Base-by-base conservation (phyloP, 2,329 filamentous ascomycete species). In the Alternaria sp. region DNA sequence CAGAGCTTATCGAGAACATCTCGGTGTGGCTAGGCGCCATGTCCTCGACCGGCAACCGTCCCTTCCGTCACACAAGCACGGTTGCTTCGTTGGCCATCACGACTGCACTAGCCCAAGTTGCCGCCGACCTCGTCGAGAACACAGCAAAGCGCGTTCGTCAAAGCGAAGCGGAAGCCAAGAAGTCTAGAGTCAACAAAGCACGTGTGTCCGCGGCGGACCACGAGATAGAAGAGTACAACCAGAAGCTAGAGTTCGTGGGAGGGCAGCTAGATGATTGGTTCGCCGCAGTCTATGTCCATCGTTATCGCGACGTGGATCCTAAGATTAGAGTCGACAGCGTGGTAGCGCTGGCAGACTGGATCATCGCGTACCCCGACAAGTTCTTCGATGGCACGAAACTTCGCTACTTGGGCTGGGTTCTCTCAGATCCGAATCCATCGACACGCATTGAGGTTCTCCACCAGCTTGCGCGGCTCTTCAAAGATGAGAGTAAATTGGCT, bases 51-150 rank as follows among this genome's bases (percentile, higher is more conserved):
- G 87, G 89, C 5, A 90, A 95, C 65, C 89, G 96, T 59, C 93
- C 96, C 2, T 97, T 99, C 81, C 88, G 96, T 67, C 96, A 99
- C 80, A 99, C 96, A 0, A 92, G 94, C 1, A 97, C 95, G 2
- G 90, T 96, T 0, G 90, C 95, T 23, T 90, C 92, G 1, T 83
- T 98, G 32, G 87, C 92, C 15, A 90, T 97, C 67, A 90, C 92
- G 59, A 93, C 89, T 32, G 88, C 92, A 1, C 84, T 98, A 25
- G 94, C 93, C 67, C 85, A 88, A 50, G 85, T 95, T 32, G 91
- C 91, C 11, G 87, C 87, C 57, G 88, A 90, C 30, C 86, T 96
- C 26, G 89, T 91, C 51, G 86, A 90, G 47, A 88, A 89, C 59
- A 89, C 92, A 61, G 91, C 92, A 17, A 93, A 90, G 66, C 88